Base-by-base conservation (phyloP, 2,329 filamentous ascomycete species). In the Talaromyces marneffei region DNA sequence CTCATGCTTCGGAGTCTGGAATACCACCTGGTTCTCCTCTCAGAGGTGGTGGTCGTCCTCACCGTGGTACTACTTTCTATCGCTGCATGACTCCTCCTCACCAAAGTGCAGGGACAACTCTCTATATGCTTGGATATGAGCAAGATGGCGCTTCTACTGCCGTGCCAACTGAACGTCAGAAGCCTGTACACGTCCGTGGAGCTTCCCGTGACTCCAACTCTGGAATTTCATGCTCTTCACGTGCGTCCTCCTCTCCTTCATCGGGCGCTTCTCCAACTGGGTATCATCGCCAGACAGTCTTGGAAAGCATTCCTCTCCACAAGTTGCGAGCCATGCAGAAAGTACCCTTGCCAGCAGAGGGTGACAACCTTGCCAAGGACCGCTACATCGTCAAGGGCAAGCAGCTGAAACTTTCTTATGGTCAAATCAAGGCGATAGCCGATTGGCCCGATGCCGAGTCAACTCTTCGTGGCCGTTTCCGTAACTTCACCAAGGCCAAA, bases 371-470 rank as follows among this genome's bases (percentile, higher is more conserved):
- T n/a, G 52, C 52, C 10, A 73, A 71, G 40, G 77, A 80, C 61
- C 68, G 67, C 3, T 74, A 77, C 53, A 66, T 81, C 4, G 70
- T 81, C 9, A 65, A 71, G 9, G 75, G 71, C 61, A 79, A 79
- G 62, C 69, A 67, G 3, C 67, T 70, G 8, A 78, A 78, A 0
- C 68, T 78, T 25, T 79, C 78, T 1, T 81, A 81, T 69, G 79
- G 76, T 59, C 73, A 79, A 9, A 81, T 81, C 65, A 80, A 79
- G 62, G 68, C 69, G 23, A 66, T 72, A 2, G 76, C 77, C 0
- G 69, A 70, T 0, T 79, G 80, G 63, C 72, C 71, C 25, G 78
- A 80, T 62, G 78, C 79, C 0, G 79, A 80, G 59, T 81, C 79
- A 3, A 81, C 79, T 1, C 69, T 81, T 2, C 74, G 79, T 27